Base-by-base conservation (phyloP, 371 early-diverging fungal species). In the Mucor piriformis region DNA sequence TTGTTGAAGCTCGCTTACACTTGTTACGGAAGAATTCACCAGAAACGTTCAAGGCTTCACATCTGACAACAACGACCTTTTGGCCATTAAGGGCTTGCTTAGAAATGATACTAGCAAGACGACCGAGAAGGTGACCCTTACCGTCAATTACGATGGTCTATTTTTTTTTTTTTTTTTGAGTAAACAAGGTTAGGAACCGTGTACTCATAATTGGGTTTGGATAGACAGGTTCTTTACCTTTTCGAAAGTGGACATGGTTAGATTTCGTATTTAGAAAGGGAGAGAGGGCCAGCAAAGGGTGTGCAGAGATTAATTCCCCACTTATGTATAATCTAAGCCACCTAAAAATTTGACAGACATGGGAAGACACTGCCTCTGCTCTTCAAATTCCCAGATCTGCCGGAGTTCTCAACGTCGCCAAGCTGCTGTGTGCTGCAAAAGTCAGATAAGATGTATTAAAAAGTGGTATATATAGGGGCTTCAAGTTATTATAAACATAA, bases 21-120 rank as follows among this genome's bases (percentile, higher is more conserved):
- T 98, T 98, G 95, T 95, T 95, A 74, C 99, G 89, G 88, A 98
- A 96, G 88, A 98, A 95, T 64, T 97, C 91, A 63, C 99, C 99
- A 66, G 97, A 91, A 66, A 99, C 92, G 81, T 97, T 94, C 79
- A 96, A 83, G 72, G 95, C 95, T 90, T 99, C 99, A 81, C 95
- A 92, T 76, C 98, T 93, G 67, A 99, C 95, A 71, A 99, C 90
- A 65, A 94, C 95, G 63, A 99, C 91, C 79, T 88, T 91, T 86
- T 98, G 95, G 71, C 99, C 99, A 79, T 91, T 91, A 59, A 99
- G 90, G 68, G 96, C 86, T 84, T 96, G 92, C 92, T 99, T 99
- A 78, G 99, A 94, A 70, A 99, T 91, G 70, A 94, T 93, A 61
- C 99, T 91, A 67, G 99, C 96, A 61, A 99, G 89, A 77, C 99